Evolutionary conservation across 768 basidiomycete genomes (phyloP).

Genomic region (Tulasnella sp.): DNA sequence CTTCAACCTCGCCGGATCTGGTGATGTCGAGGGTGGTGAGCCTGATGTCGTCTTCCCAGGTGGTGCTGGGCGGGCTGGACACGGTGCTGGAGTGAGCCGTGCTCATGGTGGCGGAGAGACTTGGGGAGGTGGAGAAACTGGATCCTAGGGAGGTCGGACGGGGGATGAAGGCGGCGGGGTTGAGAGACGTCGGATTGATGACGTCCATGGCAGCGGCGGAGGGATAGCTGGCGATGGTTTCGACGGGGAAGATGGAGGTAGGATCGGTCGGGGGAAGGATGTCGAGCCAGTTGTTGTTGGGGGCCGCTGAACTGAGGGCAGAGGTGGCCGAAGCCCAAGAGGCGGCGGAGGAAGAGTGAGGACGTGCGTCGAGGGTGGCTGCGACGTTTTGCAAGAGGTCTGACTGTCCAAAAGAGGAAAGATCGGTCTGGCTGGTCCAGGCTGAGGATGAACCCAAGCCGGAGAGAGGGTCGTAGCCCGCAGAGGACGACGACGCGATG

Average conservation of each 20-base stretch:
- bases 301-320: background rate
- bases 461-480: background rate
- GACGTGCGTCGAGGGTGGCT: background rate
- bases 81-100: background rate
- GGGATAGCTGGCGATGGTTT: background rate
- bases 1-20: slow-evolving; percentile 9
- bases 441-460: background rate
- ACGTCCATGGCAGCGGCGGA: background rate
- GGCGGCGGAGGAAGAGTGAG: background rate
- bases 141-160: background rate
- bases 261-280: background rate
- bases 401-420: background rate
- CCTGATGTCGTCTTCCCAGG: slow-evolving; percentile 9
- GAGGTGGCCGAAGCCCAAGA: background rate
- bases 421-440: background rate
- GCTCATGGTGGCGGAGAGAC: background rate
- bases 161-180: background rate
- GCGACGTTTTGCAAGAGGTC: background rate
- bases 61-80: background rate
- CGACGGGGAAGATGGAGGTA: background rate
- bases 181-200: background rate
- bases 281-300: slow-evolving; percentile 1
- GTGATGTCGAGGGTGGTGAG: background rate
- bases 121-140: background rate
- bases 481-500: background rate